These are phyloP conservation scores for Apiosordaria backusii DNA, from an alignment of 495 filamentous ascomycete genomes.

Conservation along the genomic window DNA sequence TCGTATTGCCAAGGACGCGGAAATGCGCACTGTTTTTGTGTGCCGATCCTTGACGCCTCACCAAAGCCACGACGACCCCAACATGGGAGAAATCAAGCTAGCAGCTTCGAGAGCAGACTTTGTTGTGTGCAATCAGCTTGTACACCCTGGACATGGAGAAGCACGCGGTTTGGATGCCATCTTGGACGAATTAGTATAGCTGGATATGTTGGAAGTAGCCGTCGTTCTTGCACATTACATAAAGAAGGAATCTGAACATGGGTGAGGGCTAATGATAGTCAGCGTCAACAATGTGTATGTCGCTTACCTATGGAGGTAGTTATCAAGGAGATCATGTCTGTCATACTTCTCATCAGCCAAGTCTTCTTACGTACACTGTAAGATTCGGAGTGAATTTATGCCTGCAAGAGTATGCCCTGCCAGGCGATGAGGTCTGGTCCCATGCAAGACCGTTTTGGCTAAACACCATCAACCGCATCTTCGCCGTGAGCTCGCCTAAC, in stretches of 20 bases:
- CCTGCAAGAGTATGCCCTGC: neutral
- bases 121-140: neutral
- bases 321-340: no score
- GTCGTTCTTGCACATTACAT: no score
- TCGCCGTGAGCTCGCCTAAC: neutral
- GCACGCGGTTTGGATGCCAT: neutral
- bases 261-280: no score
- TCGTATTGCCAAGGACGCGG: neutral
- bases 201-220: no score
- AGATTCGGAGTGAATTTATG: neutral
- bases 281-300: no score
- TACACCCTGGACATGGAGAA: neutral
- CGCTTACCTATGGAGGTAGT: no score
- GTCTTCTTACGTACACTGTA: no score
- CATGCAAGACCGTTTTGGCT: neutral
- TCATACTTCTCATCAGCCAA: no score
- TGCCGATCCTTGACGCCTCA: neutral
- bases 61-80: neutral
- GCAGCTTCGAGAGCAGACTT: neutral
- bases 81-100: neutral
- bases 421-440: neutral
- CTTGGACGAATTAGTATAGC: neutral
- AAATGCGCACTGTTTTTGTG: neutral
- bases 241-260: no score
- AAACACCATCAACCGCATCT: neutral